phyloP scores from a whole-genome alignment of 176 grass and related monocot species.

The Carex parvula region DNA sequence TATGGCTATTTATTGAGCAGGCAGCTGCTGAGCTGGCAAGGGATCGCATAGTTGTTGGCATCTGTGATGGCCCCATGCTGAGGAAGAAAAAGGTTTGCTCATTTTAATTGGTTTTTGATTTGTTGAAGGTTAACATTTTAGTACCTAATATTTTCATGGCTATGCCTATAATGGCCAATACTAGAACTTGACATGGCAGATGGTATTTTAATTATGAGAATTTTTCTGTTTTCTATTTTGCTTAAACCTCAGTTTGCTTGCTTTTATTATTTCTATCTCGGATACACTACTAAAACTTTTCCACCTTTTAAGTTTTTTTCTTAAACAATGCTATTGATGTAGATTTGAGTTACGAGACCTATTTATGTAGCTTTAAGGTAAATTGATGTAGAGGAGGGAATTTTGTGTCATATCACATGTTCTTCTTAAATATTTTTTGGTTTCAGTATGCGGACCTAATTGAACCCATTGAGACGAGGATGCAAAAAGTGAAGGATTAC shows the following conservation, averaged over 20 bases:
- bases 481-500: conserved; percentile 74
- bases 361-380: neutral
- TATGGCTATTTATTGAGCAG: conserved; percentile 21
- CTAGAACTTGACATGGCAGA: neutral
- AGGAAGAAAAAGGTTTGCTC: conserved; percentile 66
- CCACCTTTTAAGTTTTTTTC: neutral
- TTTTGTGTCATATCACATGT: neutral
- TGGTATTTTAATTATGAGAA: neutral
- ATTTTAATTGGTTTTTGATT: neutral
- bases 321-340: neutral
- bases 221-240: neutral
- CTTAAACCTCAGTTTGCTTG: neutral
- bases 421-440: neutral
- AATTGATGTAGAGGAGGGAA: neutral
- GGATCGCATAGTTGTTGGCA: conserved; percentile 62
- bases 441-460: conserved; percentile 79
- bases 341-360: neutral
- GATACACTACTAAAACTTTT: neutral
- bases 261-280: neutral
- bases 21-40: conserved; percentile 65
- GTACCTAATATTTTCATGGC: too few relatives aligned
- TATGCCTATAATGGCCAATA: neutral
- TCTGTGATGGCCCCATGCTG: conserved; percentile 96
- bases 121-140: neutral
- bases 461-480: conserved; percentile 70